phyloP scores from a whole-genome alignment of 495 filamentous ascomycete genomes.

The Rhypophila decipiens region DNA sequence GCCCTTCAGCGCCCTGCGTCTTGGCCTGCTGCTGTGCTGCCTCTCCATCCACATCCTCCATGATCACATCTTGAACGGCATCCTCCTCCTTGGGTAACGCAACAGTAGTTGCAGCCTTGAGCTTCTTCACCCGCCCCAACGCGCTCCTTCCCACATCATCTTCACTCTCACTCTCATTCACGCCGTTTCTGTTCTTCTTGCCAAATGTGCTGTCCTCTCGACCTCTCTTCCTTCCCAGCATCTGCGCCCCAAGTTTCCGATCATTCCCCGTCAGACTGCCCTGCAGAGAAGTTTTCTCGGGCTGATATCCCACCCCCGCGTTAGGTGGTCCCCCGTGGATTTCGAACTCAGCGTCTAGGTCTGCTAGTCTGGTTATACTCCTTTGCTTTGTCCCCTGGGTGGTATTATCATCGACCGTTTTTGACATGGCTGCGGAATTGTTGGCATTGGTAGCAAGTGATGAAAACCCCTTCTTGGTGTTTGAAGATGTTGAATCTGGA shows the following conservation, averaged over 20 bases:
- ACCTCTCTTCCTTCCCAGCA: slow-evolving; percentile 15
- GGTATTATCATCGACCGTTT: no score
- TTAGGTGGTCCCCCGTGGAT: no score
- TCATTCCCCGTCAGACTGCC: slow-evolving; percentile 13
- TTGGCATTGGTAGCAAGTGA: slow-evolving; percentile 7
- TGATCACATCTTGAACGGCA: neutral
- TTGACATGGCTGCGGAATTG: neutral
- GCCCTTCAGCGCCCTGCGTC: no score
- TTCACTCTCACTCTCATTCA: slow-evolving; percentile 44
- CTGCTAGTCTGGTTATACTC: no score
- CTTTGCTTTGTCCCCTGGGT: no score
- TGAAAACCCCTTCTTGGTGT: slow-evolving; percentile 11
- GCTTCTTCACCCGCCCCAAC: slow-evolving; percentile 40
- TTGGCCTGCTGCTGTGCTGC: no score
- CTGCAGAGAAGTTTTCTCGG: no score
- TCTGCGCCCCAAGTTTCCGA: slow-evolving; percentile 19
- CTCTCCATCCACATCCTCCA: neutral
- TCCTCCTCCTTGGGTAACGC: neutral
- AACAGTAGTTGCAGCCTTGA: neutral
- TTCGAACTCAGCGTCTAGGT: no score
- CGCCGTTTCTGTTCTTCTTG: slow-evolving; percentile 11
- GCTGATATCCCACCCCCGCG: neutral
- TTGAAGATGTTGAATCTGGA: neutral
- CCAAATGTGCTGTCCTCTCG: slow-evolving; percentile 5
- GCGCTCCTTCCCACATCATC: slow-evolving; percentile 58